These are phyloP conservation scores for Pseudopithomyces chartarum DNA, from an alignment of 2,329 filamentous ascomycete species.

Conservation along the genomic window DNA sequence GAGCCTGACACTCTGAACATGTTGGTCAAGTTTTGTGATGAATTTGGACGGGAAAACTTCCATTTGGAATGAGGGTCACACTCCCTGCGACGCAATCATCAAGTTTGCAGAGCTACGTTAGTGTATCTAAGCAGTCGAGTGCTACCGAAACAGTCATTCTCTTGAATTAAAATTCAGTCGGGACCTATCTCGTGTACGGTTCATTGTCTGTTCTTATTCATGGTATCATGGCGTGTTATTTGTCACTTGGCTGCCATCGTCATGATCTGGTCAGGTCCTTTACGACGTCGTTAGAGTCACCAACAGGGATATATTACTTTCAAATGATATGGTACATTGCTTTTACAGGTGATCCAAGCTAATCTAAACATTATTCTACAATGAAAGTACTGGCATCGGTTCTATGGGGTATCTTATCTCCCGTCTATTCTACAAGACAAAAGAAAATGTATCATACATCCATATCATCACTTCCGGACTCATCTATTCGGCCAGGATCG, in stretches of 20 bases:
- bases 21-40: slow-evolving; percentile 14
- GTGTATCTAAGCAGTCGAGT: no score
- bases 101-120: no score
- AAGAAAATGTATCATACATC: neutral
- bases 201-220: no score
- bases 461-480: neutral
- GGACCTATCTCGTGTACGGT: no score
- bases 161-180: no score
- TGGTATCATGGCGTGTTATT: no score
- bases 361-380: neutral
- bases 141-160: no score
- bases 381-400: neutral
- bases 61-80: neutral
- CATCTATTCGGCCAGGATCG: neutral
- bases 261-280: no score
- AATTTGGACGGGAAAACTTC: slow-evolving; percentile 2
- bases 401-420: slow-evolving; percentile 4
- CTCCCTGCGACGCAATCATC: neutral
- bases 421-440: neutral
- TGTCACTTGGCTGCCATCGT: no score
- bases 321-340: no score
- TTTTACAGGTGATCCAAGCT: neutral
- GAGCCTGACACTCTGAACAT: slow-evolving; percentile 15
- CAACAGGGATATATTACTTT: no score
- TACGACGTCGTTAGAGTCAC: no score